These are phyloP conservation scores for Sarocladium oryzae DNA, from an alignment of 2,329 filamentous ascomycete genomes.

Conservation along the genomic window DNA sequence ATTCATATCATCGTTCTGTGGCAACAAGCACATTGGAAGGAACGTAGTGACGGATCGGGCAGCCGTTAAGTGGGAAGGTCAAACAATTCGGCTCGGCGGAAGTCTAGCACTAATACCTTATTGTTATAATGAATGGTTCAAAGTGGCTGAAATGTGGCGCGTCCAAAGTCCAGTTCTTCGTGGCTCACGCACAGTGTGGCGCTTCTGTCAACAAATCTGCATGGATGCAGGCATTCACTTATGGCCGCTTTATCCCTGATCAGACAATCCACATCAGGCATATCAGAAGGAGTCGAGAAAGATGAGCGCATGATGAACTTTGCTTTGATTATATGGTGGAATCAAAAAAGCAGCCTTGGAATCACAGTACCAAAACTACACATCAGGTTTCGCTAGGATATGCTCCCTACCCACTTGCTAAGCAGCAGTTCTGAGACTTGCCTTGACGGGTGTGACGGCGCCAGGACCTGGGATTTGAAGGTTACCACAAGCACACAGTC, in stretches of 20 bases:
- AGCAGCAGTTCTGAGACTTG: not conserved
- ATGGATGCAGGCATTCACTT: too few species aligned
- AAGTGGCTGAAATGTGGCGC: not conserved
- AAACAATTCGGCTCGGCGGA: not conserved
- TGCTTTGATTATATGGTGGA: too few species aligned
- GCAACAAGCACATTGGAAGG: not conserved
- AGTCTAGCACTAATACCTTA: not conserved
- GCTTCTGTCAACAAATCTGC: not conserved
- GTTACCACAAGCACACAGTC: slow-evolving; percentile 7
- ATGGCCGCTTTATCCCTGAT: not conserved
- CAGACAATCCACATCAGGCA: too few species aligned
- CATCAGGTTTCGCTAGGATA: not conserved
- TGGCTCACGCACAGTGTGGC: not conserved
- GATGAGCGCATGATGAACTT: too few species aligned
- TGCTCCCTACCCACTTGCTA: not conserved
- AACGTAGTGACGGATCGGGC: not conserved
- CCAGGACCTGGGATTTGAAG: not conserved
- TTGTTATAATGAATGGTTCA: not conserved
- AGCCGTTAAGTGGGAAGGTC: not conserved
- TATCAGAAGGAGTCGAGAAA: too few species aligned
- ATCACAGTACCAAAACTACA: not conserved
- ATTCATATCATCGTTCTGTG: not conserved
- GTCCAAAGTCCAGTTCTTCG: too few species aligned
- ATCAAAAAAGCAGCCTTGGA: not conserved
- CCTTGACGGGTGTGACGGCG: not conserved